A percentile compares a stretch with the other conserved stretches of the same genome.
Evolutionary conservation across 192 early-diverging fungal species (phyloP).

Genomic region (Mortierella antarctica): DNA sequence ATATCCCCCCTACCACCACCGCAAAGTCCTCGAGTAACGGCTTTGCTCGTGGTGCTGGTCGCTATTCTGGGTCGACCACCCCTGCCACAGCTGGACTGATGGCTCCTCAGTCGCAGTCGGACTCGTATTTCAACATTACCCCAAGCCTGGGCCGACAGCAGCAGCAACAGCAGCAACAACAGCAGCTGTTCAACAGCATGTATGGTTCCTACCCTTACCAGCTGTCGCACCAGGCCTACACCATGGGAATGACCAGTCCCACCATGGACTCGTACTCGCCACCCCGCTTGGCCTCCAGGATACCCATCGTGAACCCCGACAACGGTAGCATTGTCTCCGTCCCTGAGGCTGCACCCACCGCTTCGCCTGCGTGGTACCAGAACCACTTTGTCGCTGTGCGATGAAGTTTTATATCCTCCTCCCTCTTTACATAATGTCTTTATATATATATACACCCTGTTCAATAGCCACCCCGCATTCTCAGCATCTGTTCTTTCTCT

Average conservation of each 20-base stretch:
- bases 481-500: background rate
- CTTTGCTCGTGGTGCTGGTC: slow-evolving; percentile 14
- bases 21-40: slow-evolving; percentile 5
- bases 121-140: slow-evolving; percentile 45
- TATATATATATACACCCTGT: background rate
- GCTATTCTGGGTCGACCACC: slow-evolving; percentile 35
- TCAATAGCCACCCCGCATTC: background rate
- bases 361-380: slow-evolving; percentile 40
- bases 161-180: slow-evolving; percentile 34
- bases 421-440: background rate
- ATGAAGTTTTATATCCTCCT: slow-evolving; percentile 27
- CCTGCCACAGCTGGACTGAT: slow-evolving; percentile 47
- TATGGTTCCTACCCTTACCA: slow-evolving; percentile 38
- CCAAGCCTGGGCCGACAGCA: slow-evolving; percentile 17
- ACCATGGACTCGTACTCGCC: slow-evolving; percentile 46
- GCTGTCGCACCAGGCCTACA: slow-evolving; percentile 23
- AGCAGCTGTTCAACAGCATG: slow-evolving; percentile 37
- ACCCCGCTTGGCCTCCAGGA: slow-evolving; percentile 37
- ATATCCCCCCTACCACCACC: slow-evolving; percentile 31
- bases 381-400: slow-evolving; percentile 56
- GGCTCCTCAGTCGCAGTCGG: slow-evolving; percentile 12
- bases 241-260: slow-evolving; percentile 45
- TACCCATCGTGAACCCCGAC: slow-evolving; percentile 50
- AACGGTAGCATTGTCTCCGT: slow-evolving; percentile 44
- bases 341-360: slow-evolving; percentile 16